Evolutionary conservation across 768 basidiomycete species (phyloP), one percentile per base, ranked within the genome.

Genomic region (Saitozyma sp.): DNA sequence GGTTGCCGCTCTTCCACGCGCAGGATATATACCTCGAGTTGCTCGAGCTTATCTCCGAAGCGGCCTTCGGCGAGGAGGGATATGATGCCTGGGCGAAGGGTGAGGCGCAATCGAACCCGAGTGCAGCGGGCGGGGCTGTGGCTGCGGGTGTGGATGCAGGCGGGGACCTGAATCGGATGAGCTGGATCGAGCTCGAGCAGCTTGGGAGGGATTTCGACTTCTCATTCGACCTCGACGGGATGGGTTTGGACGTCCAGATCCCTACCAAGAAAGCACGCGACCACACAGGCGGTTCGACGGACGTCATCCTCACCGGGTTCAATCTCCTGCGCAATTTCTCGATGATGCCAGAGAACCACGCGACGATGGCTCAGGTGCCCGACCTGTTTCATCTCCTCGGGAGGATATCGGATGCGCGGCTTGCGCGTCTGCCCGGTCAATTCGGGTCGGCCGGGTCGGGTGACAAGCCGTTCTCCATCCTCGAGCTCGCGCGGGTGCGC

Each of bases 281-380:
- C 41, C 87, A 86, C 9, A 82, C 83, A 49, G 89, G 87, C 70
- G 87, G 88, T 11, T 84, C 86, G 10, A 87, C 84, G 16, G 87
- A 89, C 65, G 80, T 88, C 57, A 82, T 93, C 53, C 83, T 91
- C 38, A 81, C 86, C 16, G 83, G 89, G 56, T 78, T 87, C 50
- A 92, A 90, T 77, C 86, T 97, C 71, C 82, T 97, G 57, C 89
- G 92, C 51, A 96, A 95, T 80, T 83, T 96, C 68, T 86, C 90
- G n/a, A 81, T 87, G 64, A 82, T 88, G 61, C 80, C 79, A 8
- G 89, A 94, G 66, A 95, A 95, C 70, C 77, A 84, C 64, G 81
- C 82, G 50, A 86, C 85, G 70, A 82, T 95, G 70, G 84, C 87
- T 1, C 84, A 81, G 46, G 86, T 90, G 62, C 84, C 84, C 7